Evolutionary conservation across 805 yeast genomes (phyloP), one percentile per base, ranked within the genome.

Genomic region (Lachancea cidri): DNA sequence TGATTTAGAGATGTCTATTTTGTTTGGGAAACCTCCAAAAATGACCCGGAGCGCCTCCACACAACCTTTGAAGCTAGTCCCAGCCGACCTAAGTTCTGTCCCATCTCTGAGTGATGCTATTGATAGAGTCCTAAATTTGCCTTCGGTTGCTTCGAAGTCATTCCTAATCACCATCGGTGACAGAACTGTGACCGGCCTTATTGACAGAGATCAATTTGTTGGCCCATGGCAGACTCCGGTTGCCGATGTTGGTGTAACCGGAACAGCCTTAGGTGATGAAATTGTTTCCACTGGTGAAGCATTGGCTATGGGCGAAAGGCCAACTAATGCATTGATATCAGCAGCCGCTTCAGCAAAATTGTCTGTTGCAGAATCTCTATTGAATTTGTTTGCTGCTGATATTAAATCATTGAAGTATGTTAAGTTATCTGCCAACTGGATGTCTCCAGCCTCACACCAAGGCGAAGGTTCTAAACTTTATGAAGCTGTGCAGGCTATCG

Each of bases 161-260:
- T 93, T 93, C 72, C 72, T 93, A 58, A 85, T 93, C 60, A 93
- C 98, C n/a, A 93, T 93, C 60, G 98, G 96, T 66, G 98, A 93
- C 67, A 82, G 98, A 68, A 76, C 94, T n/a, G 93, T 93, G 47
- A 91, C 98, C 20, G 98, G 98, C 41, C 75, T 93, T 53, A 83
- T 93, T 47, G 98, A 94, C 57, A 81, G 98, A 62, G 98, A 93
- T 64, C 98, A 93, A 70, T 81, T 89, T 81, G 98, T 93, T 45
- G 98, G 98, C 30, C 98, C 98, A 60, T 93, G 98, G 98, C 99
- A 93, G 72, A 93, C 85, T 7, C 98, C 99, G 36, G 98, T 93
- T 24, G 93, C 98, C 14, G 98, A 93, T 61, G 97, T 89, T 41
- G 98, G 96, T 68, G 96, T 93, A 40, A 89, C 98, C 17, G 83